These are phyloP conservation scores for Diaporthe capsici DNA, from an alignment of 2,329 filamentous ascomycete genomes.

Conservation along the genomic window DNA sequence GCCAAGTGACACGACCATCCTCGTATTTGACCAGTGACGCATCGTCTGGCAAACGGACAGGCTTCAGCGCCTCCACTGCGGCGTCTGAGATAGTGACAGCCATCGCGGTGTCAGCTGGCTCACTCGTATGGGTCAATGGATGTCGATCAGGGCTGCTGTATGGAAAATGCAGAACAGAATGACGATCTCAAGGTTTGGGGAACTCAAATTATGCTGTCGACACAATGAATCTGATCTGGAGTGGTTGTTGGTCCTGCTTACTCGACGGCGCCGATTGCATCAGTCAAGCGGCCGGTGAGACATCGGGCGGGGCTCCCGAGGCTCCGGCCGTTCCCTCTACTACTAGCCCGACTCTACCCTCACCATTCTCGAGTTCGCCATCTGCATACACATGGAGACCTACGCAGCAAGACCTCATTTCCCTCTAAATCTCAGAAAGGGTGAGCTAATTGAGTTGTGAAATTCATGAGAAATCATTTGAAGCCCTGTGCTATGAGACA, in stretches of 20 bases:
- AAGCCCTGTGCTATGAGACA: neutral
- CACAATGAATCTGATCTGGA: neutral
- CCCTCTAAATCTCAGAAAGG: too few species aligned
- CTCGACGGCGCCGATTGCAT: constrained; percentile 25
- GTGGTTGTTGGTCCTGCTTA: constrained; percentile 12
- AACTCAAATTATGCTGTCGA: neutral
- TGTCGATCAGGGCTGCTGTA: neutral
- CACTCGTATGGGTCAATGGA: neutral
- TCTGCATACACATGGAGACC: neutral
- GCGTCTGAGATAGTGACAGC: constrained; percentile 29
- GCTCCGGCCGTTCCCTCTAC: neutral
- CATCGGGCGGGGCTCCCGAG: constrained; percentile 6
- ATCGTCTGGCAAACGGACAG: constrained; percentile 34
- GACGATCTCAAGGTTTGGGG: neutral
- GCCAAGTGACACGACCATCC: constrained; percentile 28
- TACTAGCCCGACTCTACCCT: constrained; percentile 1
- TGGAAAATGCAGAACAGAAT: neutral
- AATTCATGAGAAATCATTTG: too few species aligned
- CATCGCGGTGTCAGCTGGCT: constrained; percentile 23
- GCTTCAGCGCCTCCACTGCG: constrained; percentile 33
- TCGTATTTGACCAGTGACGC: constrained; percentile 25
- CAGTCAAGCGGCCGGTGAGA: constrained; percentile 5
- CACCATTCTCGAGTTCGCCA: neutral
- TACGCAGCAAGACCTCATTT: neutral
- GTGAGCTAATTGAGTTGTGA: too few species aligned